Percentiles rank a stretch among this genome's conserved stretches.
These are phyloP conservation scores for Chaetomium cochliodes DNA, from an alignment of 495 filamentous ascomycete genomes.

Conservation along the genomic window DNA sequence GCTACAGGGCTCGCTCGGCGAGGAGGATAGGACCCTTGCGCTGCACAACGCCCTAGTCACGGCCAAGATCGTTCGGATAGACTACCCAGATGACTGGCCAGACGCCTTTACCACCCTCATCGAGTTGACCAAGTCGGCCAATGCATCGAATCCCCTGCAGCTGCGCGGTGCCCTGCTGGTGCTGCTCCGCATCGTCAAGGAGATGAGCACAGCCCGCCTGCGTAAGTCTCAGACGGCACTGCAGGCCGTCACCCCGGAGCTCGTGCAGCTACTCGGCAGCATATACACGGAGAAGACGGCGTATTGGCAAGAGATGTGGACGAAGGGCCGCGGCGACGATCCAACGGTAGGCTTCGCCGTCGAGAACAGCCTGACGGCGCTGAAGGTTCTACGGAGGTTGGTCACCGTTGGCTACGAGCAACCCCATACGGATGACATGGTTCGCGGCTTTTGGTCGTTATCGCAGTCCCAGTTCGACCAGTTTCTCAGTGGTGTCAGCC, in stretches of 20 bases:
- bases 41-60: slow-evolving; percentile 83
- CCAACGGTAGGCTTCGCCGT: slow-evolving; percentile 58
- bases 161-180: slow-evolving; percentile 73
- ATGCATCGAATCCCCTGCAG: slow-evolving; percentile 47
- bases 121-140: slow-evolving; percentile 53
- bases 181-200: slow-evolving; percentile 82
- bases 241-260: slow-evolving; percentile 72
- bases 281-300: slow-evolving; percentile 74
- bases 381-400: slow-evolving; percentile 79
- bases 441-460: slow-evolving; percentile 72
- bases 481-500: slow-evolving; percentile 55
- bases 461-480: slow-evolving; percentile 69
- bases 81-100: slow-evolving; percentile 84
- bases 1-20: slow-evolving; percentile 68
- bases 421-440: slow-evolving; percentile 72
- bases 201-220: slow-evolving; percentile 76
- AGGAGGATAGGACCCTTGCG: slow-evolving; percentile 70
- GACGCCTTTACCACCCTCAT: slow-evolving; percentile 59
- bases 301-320: slow-evolving; percentile 65
- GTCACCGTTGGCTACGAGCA: slow-evolving; percentile 78
- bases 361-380: slow-evolving; percentile 69
- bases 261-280: slow-evolving; percentile 69
- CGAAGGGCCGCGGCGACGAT: slow-evolving; percentile 51
- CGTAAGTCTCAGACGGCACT: slow-evolving; percentile 66
- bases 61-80: slow-evolving; percentile 82